These are phyloP conservation scores for Claviceps citrina DNA, from an alignment of 2,329 filamentous ascomycete species.

Conservation along the genomic window DNA sequence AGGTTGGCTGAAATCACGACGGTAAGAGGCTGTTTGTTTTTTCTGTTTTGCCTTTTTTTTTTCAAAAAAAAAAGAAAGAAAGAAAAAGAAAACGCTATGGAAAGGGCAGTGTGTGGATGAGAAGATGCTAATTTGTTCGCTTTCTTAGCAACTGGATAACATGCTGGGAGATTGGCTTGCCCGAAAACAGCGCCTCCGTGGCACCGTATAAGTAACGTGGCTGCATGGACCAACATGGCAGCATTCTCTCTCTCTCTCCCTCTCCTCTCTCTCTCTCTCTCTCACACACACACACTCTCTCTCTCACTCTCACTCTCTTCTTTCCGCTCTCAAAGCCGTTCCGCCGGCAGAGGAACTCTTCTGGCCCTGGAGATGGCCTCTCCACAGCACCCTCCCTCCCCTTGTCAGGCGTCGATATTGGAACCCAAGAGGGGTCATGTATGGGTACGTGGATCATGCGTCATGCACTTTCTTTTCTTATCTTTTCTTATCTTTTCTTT, in stretches of 20 bases:
- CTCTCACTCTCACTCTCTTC: neutral
- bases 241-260: neutral
- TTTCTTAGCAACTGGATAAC: constrained; percentile 57
- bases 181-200: constrained; percentile 48
- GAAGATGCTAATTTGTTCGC: neutral
- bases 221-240: too few relatives aligned
- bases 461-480: neutral
- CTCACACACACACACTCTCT: neutral
- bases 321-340: too few relatives aligned
- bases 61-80: too few relatives aligned
- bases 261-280: neutral
- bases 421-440: too few relatives aligned
- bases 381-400: too few relatives aligned
- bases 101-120: too few relatives aligned
- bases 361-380: too few relatives aligned
- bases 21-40: constrained; percentile 26
- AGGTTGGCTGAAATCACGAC: constrained; percentile 74
- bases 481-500: neutral
- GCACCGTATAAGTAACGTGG: constrained; percentile 29
- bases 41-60: neutral
- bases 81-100: too few relatives aligned
- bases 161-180: constrained; percentile 73
- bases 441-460: neutral
- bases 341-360: too few relatives aligned
- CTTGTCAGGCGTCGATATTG: too few relatives aligned